Conservation (phyloP, 2,329 filamentous ascomycete genomes). For the Colletotrichum horii region DNA sequence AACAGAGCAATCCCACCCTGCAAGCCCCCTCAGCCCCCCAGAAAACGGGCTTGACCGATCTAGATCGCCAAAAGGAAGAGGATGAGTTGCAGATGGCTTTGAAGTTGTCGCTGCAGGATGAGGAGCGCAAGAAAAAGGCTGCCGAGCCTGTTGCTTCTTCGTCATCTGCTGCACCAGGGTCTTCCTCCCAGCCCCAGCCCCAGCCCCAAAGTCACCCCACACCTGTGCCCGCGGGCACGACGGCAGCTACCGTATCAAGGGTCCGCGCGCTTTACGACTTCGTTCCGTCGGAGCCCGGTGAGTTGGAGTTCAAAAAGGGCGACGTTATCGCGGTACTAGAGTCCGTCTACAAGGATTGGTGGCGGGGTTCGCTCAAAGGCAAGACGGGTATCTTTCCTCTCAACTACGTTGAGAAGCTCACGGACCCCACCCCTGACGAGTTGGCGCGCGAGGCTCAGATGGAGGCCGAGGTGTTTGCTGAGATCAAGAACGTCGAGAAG, state of each 20-base stretch:
- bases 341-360: slow-evolving; percentile 99
- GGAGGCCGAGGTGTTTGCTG: slow-evolving; percentile 74
- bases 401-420: slow-evolving; percentile 97
- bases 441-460: slow-evolving; percentile 94
- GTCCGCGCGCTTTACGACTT: slow-evolving; percentile 96
- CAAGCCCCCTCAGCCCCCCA: slow-evolving; percentile 91
- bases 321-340: slow-evolving; percentile 97
- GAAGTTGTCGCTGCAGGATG: slow-evolving; percentile 90
- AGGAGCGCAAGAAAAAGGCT: slow-evolving; percentile 64
- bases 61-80: slow-evolving; percentile 93
- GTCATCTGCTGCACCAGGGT: slow-evolving; percentile 32
- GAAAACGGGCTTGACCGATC: slow-evolving; percentile 88
- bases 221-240: slow-evolving; percentile 79
- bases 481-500: slow-evolving; percentile 70
- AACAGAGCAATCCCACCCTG: slow-evolving; percentile 83
- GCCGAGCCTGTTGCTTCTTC: slow-evolving; percentile 42
- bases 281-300: slow-evolving; percentile 88
- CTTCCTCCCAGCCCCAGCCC: slow-evolving; percentile 32
- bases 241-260: slow-evolving; percentile 92
- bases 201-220: slow-evolving; percentile 52
- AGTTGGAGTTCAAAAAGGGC: slow-evolving; percentile 94
- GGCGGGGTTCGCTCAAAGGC: slow-evolving; percentile 92
- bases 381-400: slow-evolving; percentile 98
- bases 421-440: slow-evolving; percentile 93
- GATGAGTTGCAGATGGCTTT: slow-evolving; percentile 97